Conservation (phyloP, 768 basidiomycete species). For the Mycena galericulata region DNA sequence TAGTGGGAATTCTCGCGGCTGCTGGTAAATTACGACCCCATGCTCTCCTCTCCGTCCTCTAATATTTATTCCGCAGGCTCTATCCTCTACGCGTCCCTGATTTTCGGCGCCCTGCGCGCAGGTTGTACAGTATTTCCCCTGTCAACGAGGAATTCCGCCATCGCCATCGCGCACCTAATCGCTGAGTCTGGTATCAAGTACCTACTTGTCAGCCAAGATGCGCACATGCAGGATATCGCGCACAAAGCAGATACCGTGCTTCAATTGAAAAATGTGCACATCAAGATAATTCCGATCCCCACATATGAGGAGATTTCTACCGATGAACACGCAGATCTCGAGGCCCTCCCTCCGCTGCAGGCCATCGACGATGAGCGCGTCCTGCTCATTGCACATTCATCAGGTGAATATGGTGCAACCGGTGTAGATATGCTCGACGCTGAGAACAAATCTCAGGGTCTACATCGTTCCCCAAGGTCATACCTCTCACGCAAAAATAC, state of each 20-base stretch:
- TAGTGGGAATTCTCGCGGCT: conserved; percentile 13
- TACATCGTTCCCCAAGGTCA: conserved; percentile 19
- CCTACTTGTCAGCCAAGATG: conserved; percentile 11
- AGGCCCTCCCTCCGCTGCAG: conserved; percentile 12
- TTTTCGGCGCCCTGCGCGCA: conserved; percentile 16
- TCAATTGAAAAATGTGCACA: not conserved
- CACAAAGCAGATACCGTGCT: not conserved
- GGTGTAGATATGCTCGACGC: not conserved
- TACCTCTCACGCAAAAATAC: conserved; percentile 14
- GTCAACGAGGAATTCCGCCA: conserved; percentile 14
- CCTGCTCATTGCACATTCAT: conserved; percentile 18
- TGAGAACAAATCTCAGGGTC: not conserved
- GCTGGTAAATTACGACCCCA: conserved; percentile 7
- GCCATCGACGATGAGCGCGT: conserved; percentile 5
- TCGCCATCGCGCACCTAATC: conserved; percentile 15
- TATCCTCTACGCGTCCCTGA: conserved; percentile 9
- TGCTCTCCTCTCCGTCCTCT: not conserved
- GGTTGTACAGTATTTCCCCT: conserved; percentile 17
- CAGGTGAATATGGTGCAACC: conserved; percentile 9
- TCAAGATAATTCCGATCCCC: conserved; percentile 9
- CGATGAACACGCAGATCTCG: not conserved
- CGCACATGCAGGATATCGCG: conserved; percentile 15
- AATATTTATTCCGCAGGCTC: not conserved
- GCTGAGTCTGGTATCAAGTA: conserved; percentile 15
- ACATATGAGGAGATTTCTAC: not conserved